These are phyloP conservation scores for Domatiomyces catenatus DNA, from an alignment of 2,329 filamentous ascomycete genomes.

Conservation along the genomic window DNA sequence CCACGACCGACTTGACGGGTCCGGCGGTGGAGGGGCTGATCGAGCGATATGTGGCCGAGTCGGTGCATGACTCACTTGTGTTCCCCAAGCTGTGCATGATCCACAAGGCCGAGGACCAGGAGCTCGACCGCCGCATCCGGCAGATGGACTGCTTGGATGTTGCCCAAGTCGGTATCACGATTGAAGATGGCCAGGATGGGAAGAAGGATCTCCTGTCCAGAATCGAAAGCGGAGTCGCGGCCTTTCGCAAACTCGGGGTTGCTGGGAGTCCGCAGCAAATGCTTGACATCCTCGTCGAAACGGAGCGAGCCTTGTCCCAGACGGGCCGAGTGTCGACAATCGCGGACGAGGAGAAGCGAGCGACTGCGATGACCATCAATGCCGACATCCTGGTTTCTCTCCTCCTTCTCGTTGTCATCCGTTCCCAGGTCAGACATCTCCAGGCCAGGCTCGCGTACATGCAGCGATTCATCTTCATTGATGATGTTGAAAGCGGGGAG, in stretches of 20 bases:
- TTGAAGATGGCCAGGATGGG: conserved; percentile 60
- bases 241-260: conserved; percentile 70
- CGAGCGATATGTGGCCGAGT: conserved; percentile 84
- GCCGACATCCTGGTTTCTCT: conserved; percentile 88
- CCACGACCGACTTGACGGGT: conserved; percentile 84
- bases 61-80: conserved; percentile 68
- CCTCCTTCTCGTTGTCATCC: conserved; percentile 79
- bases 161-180: conserved; percentile 77
- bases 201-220: conserved; percentile 70
- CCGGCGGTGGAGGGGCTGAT: conserved; percentile 86
- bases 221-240: conserved; percentile 63
- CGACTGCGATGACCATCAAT: conserved; percentile 50
- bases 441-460: conserved; percentile 87
- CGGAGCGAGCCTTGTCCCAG: conserved; percentile 68
- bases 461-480: conserved; percentile 92
- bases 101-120: conserved; percentile 65
- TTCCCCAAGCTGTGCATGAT: conserved; percentile 70
- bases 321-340: conserved; percentile 35
- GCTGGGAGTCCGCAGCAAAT: conserved; percentile 77
- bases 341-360: conserved; percentile 35
- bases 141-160: conserved; percentile 92
- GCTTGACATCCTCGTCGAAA: conserved; percentile 64
- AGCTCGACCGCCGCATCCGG: conserved; percentile 75
- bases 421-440: conserved; percentile 72
- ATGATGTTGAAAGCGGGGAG: conserved; percentile 92